Conservation (phyloP, 495 filamentous ascomycete genomes). For the Mytilinidion resinicola region DNA sequence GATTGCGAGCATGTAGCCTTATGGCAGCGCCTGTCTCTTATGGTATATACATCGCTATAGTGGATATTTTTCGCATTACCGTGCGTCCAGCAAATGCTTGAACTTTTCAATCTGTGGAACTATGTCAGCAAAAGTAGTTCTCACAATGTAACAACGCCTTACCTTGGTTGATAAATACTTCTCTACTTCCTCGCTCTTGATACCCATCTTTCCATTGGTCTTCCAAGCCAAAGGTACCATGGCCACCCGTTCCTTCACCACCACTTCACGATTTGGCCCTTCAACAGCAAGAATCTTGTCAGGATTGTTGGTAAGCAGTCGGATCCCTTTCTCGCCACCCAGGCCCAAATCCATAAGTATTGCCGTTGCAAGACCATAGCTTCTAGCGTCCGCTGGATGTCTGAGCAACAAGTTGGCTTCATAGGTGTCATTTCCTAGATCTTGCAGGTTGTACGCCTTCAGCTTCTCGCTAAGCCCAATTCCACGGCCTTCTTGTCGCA, state of each 20-base stretch:
- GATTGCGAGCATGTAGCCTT: no score
- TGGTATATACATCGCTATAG: no score
- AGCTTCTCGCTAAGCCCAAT: constrained; percentile 93
- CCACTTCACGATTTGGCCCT: constrained; percentile 77
- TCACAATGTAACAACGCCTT: constrained; percentile 22
- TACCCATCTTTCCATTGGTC: constrained; percentile 68
- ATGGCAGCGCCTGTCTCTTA: no score
- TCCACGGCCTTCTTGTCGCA: constrained; percentile 91
- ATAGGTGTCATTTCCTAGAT: constrained; percentile 90
- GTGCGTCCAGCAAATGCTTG: constrained; percentile 37
- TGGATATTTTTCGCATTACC: background rate
- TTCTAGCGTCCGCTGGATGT: constrained; percentile 89
- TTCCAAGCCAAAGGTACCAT: constrained; percentile 98
- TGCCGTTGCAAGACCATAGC: constrained; percentile 89
- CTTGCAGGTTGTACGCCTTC: constrained; percentile 96
- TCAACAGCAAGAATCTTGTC: constrained; percentile 95
- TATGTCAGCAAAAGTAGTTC: background rate
- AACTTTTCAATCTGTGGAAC: constrained; percentile 39
- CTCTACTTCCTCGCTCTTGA: constrained; percentile 81
- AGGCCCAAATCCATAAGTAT: constrained; percentile 83
- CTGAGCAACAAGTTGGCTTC: constrained; percentile 88
- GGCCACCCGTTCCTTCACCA: constrained; percentile 81
- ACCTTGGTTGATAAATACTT: constrained; percentile 94
- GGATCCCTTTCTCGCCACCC: constrained; percentile 60
- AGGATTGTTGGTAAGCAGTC: constrained; percentile 93